A percentile compares a stretch with the other conserved stretches of the same genome.
phyloP scores from a whole-genome alignment of 108 stramenopile species.

The Schizochytrium sp. region DNA sequence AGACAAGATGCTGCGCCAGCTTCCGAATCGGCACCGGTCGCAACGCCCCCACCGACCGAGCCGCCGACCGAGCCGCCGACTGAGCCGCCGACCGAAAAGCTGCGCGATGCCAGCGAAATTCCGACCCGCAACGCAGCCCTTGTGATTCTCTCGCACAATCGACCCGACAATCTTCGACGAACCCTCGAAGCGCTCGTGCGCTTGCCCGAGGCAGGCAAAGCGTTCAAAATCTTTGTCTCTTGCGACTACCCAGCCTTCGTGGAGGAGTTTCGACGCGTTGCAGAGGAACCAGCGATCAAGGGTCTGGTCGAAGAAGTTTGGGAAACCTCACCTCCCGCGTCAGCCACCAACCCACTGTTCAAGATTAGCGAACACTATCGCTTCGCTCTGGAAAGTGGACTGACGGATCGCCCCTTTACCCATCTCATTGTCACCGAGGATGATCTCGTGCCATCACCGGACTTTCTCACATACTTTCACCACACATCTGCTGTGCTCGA shows the following conservation, averaged over 20 bases:
- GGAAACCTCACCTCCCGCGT: background rate
- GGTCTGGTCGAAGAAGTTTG: background rate
- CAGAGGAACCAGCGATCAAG: background rate
- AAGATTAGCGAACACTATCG: background rate
- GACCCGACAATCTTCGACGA: background rate
- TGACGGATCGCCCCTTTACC: background rate
- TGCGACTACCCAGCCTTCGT: background rate
- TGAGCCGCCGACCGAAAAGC: too few species aligned
- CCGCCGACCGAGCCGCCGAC: too few species aligned
- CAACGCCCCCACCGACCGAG: too few species aligned
- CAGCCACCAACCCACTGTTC: background rate
- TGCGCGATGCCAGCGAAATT: background rate
- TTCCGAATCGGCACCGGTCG: background rate
- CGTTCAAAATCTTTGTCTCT: background rate
- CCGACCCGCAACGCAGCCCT: background rate
- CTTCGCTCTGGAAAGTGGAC: background rate
- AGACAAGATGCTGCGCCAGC: background rate
- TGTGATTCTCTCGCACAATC: background rate
- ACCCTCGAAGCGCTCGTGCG: background rate
- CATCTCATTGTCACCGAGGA: constrained; percentile 1
- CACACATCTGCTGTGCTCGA: background rate
- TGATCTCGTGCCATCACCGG: background rate
- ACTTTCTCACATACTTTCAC: background rate
- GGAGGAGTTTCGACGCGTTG: background rate
- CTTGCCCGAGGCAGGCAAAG: background rate